These are phyloP conservation scores for Leptomonas pyrrhocoris DNA, from an alignment of 208 protist genomes.

Conservation along the genomic window DNA sequence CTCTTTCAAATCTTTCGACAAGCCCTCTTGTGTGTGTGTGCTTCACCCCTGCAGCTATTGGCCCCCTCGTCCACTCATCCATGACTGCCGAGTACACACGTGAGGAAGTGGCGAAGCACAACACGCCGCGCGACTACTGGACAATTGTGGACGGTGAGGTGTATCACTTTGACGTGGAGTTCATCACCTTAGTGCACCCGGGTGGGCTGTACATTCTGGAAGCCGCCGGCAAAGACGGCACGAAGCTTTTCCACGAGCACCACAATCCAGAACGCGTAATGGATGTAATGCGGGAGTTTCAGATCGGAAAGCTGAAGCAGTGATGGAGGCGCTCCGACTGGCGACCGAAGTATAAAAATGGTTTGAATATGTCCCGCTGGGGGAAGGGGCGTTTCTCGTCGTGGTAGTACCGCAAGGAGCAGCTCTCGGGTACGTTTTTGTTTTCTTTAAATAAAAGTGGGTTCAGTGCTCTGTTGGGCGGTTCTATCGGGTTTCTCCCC, in stretches of 20 bases:
- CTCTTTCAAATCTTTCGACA: too few species aligned
- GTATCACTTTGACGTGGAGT: slow-evolving; percentile 44
- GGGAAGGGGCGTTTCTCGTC: too few species aligned
- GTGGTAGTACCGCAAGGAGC: too few species aligned
- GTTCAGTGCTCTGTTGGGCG: too few species aligned
- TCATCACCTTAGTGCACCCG: slow-evolving; percentile 35
- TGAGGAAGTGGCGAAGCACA: slow-evolving; percentile 48
- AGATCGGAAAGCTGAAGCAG: slow-evolving; percentile 39
- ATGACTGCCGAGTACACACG: slow-evolving; percentile 30
- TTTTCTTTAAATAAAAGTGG: too few species aligned
- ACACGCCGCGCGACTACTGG: slow-evolving; percentile 51
- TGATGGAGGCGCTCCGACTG: background rate
- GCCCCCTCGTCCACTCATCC: background rate
- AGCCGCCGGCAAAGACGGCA: slow-evolving; percentile 47
- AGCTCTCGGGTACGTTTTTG: too few species aligned
- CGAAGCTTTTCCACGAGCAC: slow-evolving; percentile 34
- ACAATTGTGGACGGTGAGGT: slow-evolving; percentile 49
- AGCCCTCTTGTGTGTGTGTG: slow-evolving; percentile 10
- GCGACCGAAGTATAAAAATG: background rate
- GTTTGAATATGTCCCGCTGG: background rate
- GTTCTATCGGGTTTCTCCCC: too few species aligned
- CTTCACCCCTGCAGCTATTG: background rate
- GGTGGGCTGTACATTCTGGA: slow-evolving; percentile 40
- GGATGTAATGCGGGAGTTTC: slow-evolving; percentile 27
- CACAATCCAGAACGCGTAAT: slow-evolving; percentile 24